Evolutionary conservation across 345 rosid species (phyloP).

Genomic region (Alliaria petiolata): DNA sequence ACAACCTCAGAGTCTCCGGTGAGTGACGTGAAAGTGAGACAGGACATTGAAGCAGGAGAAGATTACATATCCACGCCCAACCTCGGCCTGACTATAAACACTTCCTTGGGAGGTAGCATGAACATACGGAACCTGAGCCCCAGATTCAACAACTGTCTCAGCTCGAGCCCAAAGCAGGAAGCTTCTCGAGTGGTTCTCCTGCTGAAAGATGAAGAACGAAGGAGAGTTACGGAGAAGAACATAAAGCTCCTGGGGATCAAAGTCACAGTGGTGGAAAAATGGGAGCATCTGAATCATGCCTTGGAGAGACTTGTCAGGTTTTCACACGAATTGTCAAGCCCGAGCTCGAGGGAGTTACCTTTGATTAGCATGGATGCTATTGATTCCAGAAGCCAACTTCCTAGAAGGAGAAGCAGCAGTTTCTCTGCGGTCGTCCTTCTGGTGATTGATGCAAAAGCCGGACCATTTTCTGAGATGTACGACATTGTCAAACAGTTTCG

Average conservation of each 20-base stretch:
- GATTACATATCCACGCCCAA: slow-evolving; percentile 16
- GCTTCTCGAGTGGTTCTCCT: slow-evolving; percentile 68
- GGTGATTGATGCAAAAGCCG: slow-evolving; percentile 65
- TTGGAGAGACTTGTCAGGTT: slow-evolving; percentile 33
- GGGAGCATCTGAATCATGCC: slow-evolving; percentile 35
- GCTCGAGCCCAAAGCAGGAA: slow-evolving; percentile 46
- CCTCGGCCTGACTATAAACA: slow-evolving; percentile 28
- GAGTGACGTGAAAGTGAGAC: not conserved
- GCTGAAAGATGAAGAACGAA: slow-evolving; percentile 49
- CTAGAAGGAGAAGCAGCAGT: slow-evolving; percentile 27
- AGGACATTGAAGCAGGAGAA: slow-evolving; percentile 29
- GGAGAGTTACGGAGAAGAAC: slow-evolving; percentile 41
- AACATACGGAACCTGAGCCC: slow-evolving; percentile 38
- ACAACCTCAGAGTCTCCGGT: slow-evolving; percentile 14
- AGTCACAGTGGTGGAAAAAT: slow-evolving; percentile 41
- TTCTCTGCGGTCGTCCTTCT: slow-evolving; percentile 39
- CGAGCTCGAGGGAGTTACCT: slow-evolving; percentile 47
- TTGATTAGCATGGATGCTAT: slow-evolving; percentile 47
- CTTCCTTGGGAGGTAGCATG: slow-evolving; percentile 22
- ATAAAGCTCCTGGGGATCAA: slow-evolving; percentile 54
- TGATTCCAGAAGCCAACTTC: slow-evolving; percentile 33
- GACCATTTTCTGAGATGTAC: slow-evolving; percentile 39
- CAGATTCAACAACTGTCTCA: slow-evolving; percentile 26
- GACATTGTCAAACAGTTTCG: slow-evolving; percentile 42
- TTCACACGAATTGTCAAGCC: slow-evolving; percentile 38